These are phyloP conservation scores for Trypanosoma theileri DNA, from an alignment of 208 protist genomes.

Conservation along the genomic window DNA sequence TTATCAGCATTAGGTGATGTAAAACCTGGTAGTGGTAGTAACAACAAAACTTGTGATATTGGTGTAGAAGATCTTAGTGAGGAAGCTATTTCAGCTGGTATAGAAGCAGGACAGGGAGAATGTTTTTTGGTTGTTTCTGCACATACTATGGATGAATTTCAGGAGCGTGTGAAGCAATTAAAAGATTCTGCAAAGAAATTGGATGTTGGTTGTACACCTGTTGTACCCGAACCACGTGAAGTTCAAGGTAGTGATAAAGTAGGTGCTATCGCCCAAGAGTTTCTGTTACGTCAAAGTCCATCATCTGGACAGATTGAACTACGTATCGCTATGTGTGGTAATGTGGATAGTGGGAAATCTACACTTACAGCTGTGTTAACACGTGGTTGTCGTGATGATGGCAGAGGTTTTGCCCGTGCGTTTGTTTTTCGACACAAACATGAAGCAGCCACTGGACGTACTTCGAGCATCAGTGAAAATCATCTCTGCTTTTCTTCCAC, in stretches of 20 bases:
- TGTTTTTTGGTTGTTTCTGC: conserved; percentile 61
- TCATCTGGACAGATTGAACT: conserved; percentile 69
- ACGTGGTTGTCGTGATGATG: conserved; percentile 87
- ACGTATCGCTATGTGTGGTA: conserved; percentile 91
- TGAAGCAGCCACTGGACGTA: conserved; percentile 94
- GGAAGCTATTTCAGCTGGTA: conserved; percentile 29
- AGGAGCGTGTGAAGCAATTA: conserved; percentile 33
- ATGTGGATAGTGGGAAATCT: conserved; percentile 93
- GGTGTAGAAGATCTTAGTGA: conserved; percentile 44
- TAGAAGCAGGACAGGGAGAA: conserved; percentile 69
- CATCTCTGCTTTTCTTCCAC: conserved; percentile 94
- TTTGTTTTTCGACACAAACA: conserved; percentile 96
- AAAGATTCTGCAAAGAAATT: conserved; percentile 28
- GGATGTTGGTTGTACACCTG: conserved; percentile 35
- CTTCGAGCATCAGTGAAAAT: conserved; percentile 95
- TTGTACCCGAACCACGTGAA: conserved; percentile 58
- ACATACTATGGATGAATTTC: conserved; percentile 30
- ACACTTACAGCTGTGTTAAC: conserved; percentile 92
- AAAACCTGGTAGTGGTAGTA: background rate
- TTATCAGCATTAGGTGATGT: background rate
- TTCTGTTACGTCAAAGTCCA: conserved; percentile 57
- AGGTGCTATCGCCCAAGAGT: conserved; percentile 65
- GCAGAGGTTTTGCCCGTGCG: conserved; percentile 77
- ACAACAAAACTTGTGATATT: background rate
- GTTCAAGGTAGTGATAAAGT: conserved; percentile 27